These are phyloP conservation scores for Isoetes engelmannii DNA, from an alignment of 83 land plant species.

Conservation along the genomic window DNA sequence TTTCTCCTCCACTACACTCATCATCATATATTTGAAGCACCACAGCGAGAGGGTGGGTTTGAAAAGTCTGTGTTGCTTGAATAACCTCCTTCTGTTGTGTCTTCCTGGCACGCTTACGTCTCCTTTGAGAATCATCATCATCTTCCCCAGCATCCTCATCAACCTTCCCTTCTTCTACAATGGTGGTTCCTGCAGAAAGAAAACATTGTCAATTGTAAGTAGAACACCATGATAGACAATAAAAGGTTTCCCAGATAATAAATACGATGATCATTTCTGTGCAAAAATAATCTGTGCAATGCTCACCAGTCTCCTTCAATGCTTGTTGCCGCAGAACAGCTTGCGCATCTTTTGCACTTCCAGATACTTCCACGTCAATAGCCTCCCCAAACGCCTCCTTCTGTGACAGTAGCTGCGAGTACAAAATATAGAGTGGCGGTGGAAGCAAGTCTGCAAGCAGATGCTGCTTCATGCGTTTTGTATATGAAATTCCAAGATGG, in stretches of 20 bases:
- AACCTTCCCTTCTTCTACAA: slow-evolving; percentile 38
- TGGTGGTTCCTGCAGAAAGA: slow-evolving; percentile 14
- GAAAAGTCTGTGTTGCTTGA: slow-evolving; percentile 47
- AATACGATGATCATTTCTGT: neutral
- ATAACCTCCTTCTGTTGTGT: slow-evolving; percentile 43
- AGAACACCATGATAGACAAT: neutral
- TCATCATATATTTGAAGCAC: slow-evolving; percentile 73
- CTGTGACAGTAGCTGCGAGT: slow-evolving; percentile 70
- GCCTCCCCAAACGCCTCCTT: slow-evolving; percentile 87
- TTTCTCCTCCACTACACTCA: slow-evolving; percentile 29
- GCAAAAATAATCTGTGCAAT: neutral
- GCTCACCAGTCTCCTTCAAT: slow-evolving; percentile 58
- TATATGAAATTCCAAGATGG: slow-evolving; percentile 71
- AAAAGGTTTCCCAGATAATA: neutral
- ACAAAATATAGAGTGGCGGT: slow-evolving; percentile 79
- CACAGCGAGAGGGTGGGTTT: slow-evolving; percentile 76
- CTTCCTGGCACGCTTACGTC: slow-evolving; percentile 73
- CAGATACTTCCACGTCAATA: slow-evolving; percentile 80
- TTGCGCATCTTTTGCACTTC: slow-evolving; percentile 93
- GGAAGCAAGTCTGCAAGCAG: slow-evolving; percentile 85
- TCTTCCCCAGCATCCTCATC: slow-evolving; percentile 76
- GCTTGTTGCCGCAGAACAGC: slow-evolving; percentile 62
- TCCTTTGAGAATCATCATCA: slow-evolving; percentile 84
- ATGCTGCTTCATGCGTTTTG: slow-evolving; percentile 86
- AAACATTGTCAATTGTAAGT: neutral